Conservation (phyloP, 2,329 filamentous ascomycete species). For the Paracorniculantispora psalliotae region DNA sequence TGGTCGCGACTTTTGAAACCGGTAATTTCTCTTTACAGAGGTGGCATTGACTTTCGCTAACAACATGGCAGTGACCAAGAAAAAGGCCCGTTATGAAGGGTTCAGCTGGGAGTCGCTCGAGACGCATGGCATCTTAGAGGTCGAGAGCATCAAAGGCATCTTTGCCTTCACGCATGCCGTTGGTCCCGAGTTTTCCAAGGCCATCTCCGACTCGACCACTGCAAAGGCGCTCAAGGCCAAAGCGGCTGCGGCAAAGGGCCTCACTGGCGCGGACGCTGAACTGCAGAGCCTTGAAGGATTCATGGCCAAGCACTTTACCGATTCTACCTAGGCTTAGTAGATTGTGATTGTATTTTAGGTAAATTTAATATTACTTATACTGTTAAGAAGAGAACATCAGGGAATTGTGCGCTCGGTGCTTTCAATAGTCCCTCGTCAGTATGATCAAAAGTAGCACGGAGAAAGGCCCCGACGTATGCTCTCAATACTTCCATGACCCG, state of each 20-base stretch:
- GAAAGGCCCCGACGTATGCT: too few species aligned
- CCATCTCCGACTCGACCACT: conserved; percentile 22
- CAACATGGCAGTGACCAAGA: conserved; percentile 23
- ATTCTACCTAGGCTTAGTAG: too few species aligned
- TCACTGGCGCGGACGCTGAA: conserved; percentile 17
- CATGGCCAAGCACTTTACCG: conserved; percentile 22
- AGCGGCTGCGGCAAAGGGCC: conserved; percentile 23
- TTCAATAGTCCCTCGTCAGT: too few species aligned
- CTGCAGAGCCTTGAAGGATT: conserved; percentile 24
- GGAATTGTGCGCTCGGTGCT: too few species aligned
- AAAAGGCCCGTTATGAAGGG: conserved; percentile 27
- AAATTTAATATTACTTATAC: too few species aligned
- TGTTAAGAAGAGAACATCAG: too few species aligned
- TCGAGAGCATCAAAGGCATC: conserved; percentile 33
- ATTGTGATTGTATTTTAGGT: too few species aligned
- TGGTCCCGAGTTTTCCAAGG: conserved; percentile 28
- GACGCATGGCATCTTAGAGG: conserved; percentile 26
- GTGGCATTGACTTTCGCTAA: background rate
- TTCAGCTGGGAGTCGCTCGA: conserved; percentile 30
- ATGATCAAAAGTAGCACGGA: too few species aligned
- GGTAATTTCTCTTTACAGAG: conserved; percentile 14
- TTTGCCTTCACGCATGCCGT: conserved; percentile 32
- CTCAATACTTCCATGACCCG: too few species aligned
- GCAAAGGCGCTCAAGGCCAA: conserved; percentile 26
- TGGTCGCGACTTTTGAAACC: conserved; percentile 29